These are phyloP conservation scores for Helminthosporium solani DNA, from an alignment of 2,329 filamentous ascomycete species.

Conservation along the genomic window DNA sequence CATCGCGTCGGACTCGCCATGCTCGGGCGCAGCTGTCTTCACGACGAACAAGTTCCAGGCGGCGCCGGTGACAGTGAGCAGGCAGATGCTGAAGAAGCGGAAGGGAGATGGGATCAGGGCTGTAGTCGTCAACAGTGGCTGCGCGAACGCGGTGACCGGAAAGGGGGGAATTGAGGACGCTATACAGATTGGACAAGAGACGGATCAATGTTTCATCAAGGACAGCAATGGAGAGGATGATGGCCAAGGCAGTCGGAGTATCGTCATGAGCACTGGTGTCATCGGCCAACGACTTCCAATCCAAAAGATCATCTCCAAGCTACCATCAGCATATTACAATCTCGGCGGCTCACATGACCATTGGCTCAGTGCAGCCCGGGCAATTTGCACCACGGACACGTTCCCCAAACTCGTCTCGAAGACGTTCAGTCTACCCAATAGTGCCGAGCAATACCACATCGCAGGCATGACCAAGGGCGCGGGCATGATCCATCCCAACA, in stretches of 20 bases:
- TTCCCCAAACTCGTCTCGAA: slow-evolving; percentile 93
- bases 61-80: slow-evolving; percentile 85
- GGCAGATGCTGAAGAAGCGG: slow-evolving; percentile 66
- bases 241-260: slow-evolving; percentile 60
- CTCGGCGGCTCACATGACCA: slow-evolving; percentile 76
- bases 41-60: slow-evolving; percentile 99
- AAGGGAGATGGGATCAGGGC: slow-evolving; percentile 71
- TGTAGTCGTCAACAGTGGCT: slow-evolving; percentile 91
- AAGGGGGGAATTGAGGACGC: slow-evolving; percentile 88
- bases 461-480: slow-evolving; percentile 97
- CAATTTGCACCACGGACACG: slow-evolving; percentile 97
- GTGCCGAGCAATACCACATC: slow-evolving; percentile 75
- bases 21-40: slow-evolving; percentile 87
- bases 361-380: slow-evolving; percentile 83
- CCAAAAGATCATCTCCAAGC: slow-evolving; percentile 79
- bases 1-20: slow-evolving; percentile 81
- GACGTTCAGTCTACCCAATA: slow-evolving; percentile 80
- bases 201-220: slow-evolving; percentile 63
- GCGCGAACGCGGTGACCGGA: slow-evolving; percentile 95
- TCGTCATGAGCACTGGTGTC: slow-evolving; percentile 98
- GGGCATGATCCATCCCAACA: slow-evolving; percentile 99
- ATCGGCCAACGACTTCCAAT: slow-evolving; percentile 95
- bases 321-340: slow-evolving; percentile 71
- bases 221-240: slow-evolving; percentile 40
- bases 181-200: slow-evolving; percentile 73